phyloP scores from a whole-genome alignment of 352 stramenopile genomes.

The Phytopythium oedochilum region DNA sequence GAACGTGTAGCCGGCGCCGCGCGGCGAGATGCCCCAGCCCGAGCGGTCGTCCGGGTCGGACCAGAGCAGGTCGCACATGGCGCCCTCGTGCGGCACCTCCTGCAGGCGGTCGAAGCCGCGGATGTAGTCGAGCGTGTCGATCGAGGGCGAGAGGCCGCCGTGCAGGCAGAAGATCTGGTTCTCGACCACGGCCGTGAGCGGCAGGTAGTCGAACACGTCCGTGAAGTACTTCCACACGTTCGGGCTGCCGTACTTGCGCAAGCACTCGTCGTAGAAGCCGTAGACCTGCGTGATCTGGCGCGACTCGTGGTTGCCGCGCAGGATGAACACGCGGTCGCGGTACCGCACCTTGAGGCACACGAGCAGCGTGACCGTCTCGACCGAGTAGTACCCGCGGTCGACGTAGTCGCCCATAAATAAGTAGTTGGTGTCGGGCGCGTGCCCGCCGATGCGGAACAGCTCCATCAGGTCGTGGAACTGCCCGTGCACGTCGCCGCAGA shows the following conservation, averaged over 20 bases:
- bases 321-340: constrained; percentile 79
- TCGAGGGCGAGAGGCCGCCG: constrained; percentile 94
- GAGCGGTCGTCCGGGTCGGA: constrained; percentile 98
- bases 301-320: constrained; percentile 80
- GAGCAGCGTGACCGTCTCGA: constrained; percentile 80
- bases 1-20: constrained; percentile 97
- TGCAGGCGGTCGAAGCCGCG: constrained; percentile 92
- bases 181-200: constrained; percentile 97
- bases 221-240: constrained; percentile 99
- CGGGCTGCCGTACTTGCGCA: constrained; percentile 97
- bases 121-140: constrained; percentile 91
- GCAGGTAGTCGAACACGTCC: constrained; percentile 91
- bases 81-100: constrained; percentile 89
- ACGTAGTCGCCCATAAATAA: constrained; percentile 84
- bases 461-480: constrained; percentile 98
- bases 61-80: constrained; percentile 99
- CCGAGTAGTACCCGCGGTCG: constrained; percentile 85
- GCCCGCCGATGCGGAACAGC: constrained; percentile 91
- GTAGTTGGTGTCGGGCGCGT: constrained; percentile 82
- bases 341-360: constrained; percentile 87
- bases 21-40: constrained; percentile 98
- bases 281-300: constrained; percentile 82
- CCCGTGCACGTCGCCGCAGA: constrained; percentile 97
- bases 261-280: constrained; percentile 78
- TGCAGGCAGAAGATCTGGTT: constrained; percentile 99